These are phyloP conservation scores for Neofusicoccum sp. DNA, from an alignment of 2,329 filamentous ascomycete genomes.

Conservation along the genomic window DNA sequence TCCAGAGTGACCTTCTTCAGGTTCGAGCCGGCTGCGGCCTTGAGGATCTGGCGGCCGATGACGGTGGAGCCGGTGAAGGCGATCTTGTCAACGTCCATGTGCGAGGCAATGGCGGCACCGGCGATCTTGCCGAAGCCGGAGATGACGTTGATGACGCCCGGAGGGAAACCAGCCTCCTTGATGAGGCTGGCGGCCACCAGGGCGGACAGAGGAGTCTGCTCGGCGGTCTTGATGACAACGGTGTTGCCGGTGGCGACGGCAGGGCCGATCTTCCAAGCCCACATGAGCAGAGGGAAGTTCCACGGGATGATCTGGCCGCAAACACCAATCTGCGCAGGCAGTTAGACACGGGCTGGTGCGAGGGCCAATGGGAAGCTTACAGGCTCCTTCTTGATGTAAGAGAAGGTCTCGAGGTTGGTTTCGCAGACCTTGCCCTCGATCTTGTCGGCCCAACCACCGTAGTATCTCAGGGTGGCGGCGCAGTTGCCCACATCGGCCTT, in stretches of 20 bases:
- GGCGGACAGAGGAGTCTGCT: conserved; percentile 71
- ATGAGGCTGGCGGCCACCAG: conserved; percentile 64
- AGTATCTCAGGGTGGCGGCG: conserved; percentile 75
- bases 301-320: conserved; percentile 87
- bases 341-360: conserved; percentile 21
- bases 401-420: conserved; percentile 73
- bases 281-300: conserved; percentile 84
- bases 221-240: conserved; percentile 70
- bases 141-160: conserved; percentile 73
- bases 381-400: conserved; percentile 79
- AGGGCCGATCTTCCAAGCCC: conserved; percentile 77
- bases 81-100: conserved; percentile 81
- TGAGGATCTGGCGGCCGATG: conserved; percentile 75
- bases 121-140: conserved; percentile 77
- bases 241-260: conserved; percentile 72
- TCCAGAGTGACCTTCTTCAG: conserved; percentile 80
- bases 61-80: conserved; percentile 78
- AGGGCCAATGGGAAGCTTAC: conserved; percentile 36
- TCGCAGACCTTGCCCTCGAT: conserved; percentile 84
- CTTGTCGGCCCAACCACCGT: conserved; percentile 90
- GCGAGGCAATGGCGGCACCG: conserved; percentile 70
- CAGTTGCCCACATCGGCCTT: conserved; percentile 71
- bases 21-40: conserved; percentile 73
- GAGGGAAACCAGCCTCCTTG: conserved; percentile 75
- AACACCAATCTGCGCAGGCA: conserved; percentile 59